Evolutionary conservation across 176 grass and related monocot genomes (phyloP).

Genomic region (Triticum turgidum): DNA sequence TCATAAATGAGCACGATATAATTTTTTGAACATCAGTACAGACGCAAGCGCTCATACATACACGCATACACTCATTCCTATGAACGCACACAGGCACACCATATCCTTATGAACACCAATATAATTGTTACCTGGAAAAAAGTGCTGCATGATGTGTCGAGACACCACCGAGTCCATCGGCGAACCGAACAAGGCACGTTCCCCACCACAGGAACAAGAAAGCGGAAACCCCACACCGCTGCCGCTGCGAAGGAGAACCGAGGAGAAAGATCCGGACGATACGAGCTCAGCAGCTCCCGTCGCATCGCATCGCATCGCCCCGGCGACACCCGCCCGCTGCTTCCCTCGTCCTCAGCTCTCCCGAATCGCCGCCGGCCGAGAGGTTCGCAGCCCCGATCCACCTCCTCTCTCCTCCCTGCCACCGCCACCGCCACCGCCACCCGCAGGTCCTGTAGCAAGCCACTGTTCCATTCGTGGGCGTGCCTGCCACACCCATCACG

Average conservation of each 20-base stretch:
- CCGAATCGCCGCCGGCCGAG: not conserved
- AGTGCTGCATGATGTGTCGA: too few relatives aligned
- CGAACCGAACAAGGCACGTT: too few relatives aligned
- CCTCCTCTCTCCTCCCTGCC: not conserved
- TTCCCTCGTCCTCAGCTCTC: not conserved
- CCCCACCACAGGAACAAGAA: too few relatives aligned
- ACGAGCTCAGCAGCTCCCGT: not conserved
- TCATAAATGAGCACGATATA: too few relatives aligned
- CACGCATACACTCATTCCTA: too few relatives aligned
- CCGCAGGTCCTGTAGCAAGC: not conserved
- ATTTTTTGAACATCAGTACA: too few relatives aligned
- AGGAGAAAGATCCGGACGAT: slow-evolving; percentile 12
- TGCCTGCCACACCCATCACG: slow-evolving; percentile 20
- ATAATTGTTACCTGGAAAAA: too few relatives aligned
- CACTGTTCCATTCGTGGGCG: slow-evolving; percentile 11
- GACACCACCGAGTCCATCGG: too few relatives aligned
- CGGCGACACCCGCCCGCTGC: not conserved
- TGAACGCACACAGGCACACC: too few relatives aligned
- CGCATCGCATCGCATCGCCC: not conserved
- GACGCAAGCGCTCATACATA: too few relatives aligned
- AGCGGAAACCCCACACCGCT: not conserved
- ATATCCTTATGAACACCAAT: too few relatives aligned
- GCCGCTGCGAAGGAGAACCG: not conserved
- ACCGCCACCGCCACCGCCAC: not conserved
- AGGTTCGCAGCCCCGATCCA: not conserved